Base-by-base conservation (phyloP, 2,329 filamentous ascomycete genomes). In the Microdochium nivale region DNA sequence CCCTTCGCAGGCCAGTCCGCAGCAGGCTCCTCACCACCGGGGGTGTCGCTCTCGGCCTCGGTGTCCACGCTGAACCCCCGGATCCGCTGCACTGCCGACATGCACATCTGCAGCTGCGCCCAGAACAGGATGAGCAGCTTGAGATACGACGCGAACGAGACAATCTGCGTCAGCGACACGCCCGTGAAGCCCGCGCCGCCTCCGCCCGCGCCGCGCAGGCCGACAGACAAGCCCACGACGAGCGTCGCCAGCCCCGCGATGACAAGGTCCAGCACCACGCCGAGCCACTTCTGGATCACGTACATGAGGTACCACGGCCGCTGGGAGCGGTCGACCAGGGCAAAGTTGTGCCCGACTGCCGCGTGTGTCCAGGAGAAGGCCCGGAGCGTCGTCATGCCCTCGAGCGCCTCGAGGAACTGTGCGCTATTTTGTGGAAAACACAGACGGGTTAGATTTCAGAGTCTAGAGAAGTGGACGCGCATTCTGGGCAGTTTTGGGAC, bases 331-430 rank as follows among this genome's bases (percentile, higher is more conserved):
- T 67, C 59, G 10, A 69, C 47, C 2, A 67, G 56, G 16, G 51
- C 52, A 16, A 61, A 59, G 13, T 65, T 67, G 27, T 65, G 63
- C 13, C 63, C 53, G 11, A 63, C 58, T 32, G 65, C 63, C 7
- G 60, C 56, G 25, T 54, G 56, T 47, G 69, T 64, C 73, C 72
- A 76, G 4, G 66, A 65, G 51, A 74, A 75, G 1, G 74, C 69
- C 10, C 74, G 70, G 47, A 78, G 72, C 1, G 71, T 76, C 0
- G 66, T 56, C 2, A 76, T 52, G 1, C 74, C 74, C 24, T 62
- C 60, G 0, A 75, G 54, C 3, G 70, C 70, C 51, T 77, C 74
- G 23, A 65, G 60, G 54, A 75, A 75, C 33, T 76, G 69, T 1
- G 70, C 67, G 56, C 47, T 51, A 25, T 47, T 33, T 10, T 40